Evolutionary conservation across 2,329 filamentous ascomycete genomes (phyloP).

Genomic region (Fusarium annulatum): DNA sequence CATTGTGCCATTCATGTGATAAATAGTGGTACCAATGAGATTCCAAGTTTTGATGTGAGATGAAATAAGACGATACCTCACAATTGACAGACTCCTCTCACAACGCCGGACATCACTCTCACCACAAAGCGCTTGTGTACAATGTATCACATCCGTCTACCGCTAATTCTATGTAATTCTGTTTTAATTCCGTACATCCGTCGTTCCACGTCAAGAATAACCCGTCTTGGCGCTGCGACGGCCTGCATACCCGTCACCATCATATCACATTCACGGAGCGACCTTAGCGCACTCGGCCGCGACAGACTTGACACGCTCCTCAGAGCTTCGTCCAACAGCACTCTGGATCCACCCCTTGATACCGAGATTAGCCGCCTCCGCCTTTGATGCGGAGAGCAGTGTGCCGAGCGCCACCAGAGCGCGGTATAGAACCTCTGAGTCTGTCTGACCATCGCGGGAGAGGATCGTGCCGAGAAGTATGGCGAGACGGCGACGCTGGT

Average conservation of each 20-base stretch:
- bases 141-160: slow-evolving; percentile 16
- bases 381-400: slow-evolving; percentile 64
- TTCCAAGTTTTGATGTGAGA: not conserved
- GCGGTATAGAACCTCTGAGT: slow-evolving; percentile 86
- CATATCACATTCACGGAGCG: slow-evolving; percentile 20
- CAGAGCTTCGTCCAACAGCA: slow-evolving; percentile 56
- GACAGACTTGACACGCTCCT: slow-evolving; percentile 57
- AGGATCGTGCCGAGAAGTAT: slow-evolving; percentile 73
- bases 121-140: not conserved
- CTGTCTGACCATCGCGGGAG: slow-evolving; percentile 65
- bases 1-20: not conserved
- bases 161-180: slow-evolving; percentile 19
- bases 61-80: not conserved
- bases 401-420: slow-evolving; percentile 87
- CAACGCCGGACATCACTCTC: not conserved
- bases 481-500: slow-evolving; percentile 59
- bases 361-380: slow-evolving; percentile 56
- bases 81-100: not conserved
- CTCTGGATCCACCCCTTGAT: slow-evolving; percentile 55
- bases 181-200: slow-evolving; percentile 12
- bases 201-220: slow-evolving; percentile 1
- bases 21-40: no score
- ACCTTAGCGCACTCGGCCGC: slow-evolving; percentile 35
- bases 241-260: slow-evolving; percentile 14
- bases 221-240: slow-evolving; percentile 18